phyloP scores from a whole-genome alignment of 1,139 yeast genomes.

The Blastobotrys aristatus region DNA sequence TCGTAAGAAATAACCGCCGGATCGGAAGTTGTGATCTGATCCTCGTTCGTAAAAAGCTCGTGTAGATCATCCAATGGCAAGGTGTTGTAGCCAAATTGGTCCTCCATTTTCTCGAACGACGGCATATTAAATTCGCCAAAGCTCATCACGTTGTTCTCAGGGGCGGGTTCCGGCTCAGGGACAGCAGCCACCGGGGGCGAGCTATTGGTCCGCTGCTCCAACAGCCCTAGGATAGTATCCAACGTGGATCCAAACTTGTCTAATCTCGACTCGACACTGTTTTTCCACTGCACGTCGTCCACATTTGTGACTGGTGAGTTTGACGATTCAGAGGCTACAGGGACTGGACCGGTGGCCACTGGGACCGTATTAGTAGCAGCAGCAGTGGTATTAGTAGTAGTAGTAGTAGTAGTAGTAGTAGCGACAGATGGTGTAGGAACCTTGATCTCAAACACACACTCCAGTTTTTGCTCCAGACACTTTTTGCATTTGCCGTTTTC shows the following conservation, averaged over 20 bases:
- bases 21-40: not conserved
- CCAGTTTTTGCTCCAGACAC: slow-evolving; percentile 48
- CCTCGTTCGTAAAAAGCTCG: not conserved
- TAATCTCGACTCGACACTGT: slow-evolving; percentile 44
- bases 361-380: too few species aligned
- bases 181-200: not conserved
- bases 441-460: slow-evolving; percentile 55
- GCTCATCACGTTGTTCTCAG: not conserved
- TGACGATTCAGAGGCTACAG: not conserved
- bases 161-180: not conserved
- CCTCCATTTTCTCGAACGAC: not conserved
- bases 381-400: not conserved
- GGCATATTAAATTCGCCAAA: not conserved
- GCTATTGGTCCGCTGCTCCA: slow-evolving; percentile 4
- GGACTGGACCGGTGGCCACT: not conserved
- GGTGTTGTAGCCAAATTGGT: not conserved
- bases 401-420: not conserved
- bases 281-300: slow-evolving; percentile 38
- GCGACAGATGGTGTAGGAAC: slow-evolving; percentile 41
- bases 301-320: slow-evolving; percentile 9
- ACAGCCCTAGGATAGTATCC: slow-evolving; percentile 34
- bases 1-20: slow-evolving; percentile 21
- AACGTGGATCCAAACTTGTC: slow-evolving; percentile 45
- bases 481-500: slow-evolving; percentile 50
- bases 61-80: not conserved